These are phyloP conservation scores for Thinopyrum elongatum DNA, from an alignment of 176 grass and related monocot genomes.

Conservation along the genomic window DNA sequence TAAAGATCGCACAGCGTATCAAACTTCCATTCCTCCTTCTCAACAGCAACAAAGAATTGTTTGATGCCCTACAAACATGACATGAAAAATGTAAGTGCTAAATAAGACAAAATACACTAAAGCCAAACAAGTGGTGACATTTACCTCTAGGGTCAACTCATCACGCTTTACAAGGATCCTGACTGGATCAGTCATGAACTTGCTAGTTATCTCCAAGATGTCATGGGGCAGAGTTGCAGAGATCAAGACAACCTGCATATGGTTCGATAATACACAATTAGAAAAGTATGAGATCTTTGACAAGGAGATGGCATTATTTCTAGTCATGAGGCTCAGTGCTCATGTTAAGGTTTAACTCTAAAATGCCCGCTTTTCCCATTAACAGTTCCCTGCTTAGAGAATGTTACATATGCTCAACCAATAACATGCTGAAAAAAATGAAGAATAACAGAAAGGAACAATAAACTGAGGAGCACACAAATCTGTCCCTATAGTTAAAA, in stretches of 20 bases:
- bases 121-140: neutral
- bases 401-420: neutral
- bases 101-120: neutral
- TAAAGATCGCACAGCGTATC: slow-evolving; percentile 97
- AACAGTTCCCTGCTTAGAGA: neutral
- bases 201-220: slow-evolving; percentile 91
- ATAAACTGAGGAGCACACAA: neutral
- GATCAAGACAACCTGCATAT: slow-evolving; percentile 63
- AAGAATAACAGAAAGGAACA: neutral
- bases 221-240: slow-evolving; percentile 90
- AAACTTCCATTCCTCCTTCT: slow-evolving; percentile 99
- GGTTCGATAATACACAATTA: neutral
- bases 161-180: slow-evolving; percentile 98
- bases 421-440: neutral
- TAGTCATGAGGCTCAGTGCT: neutral
- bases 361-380: neutral
- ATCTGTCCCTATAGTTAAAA: neutral
- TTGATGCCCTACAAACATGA: slow-evolving; percentile 71
- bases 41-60: slow-evolving; percentile 97
- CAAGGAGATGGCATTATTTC: neutral
- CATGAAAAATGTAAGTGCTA: neutral
- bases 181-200: slow-evolving; percentile 92
- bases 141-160: slow-evolving; percentile 96
- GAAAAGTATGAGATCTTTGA: neutral
- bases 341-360: neutral